phyloP scores from a whole-genome alignment of 2,329 filamentous ascomycete species.

The Thyridium curvatum region DNA sequence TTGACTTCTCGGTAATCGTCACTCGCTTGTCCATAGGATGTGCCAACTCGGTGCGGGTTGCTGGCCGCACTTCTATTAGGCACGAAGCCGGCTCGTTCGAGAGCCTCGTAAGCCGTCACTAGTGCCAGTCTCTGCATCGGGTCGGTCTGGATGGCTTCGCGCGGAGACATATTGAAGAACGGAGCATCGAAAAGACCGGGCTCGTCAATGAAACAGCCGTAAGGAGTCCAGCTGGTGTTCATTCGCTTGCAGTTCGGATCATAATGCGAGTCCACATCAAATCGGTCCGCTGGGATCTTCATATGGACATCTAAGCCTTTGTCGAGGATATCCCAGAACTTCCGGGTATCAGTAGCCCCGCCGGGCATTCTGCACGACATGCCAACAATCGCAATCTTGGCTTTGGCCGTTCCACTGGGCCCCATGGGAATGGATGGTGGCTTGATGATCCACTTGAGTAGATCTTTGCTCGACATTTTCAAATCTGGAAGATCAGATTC shows the following conservation, averaged over 20 bases:
- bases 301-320: constrained; percentile 61
- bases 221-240: constrained; percentile 61
- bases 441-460: background rate
- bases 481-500: background rate
- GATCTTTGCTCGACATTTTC: background rate
- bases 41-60: constrained; percentile 52
- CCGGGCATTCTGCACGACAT: constrained; percentile 59
- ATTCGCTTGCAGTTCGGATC: constrained; percentile 61
- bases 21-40: constrained; percentile 70
- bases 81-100: constrained; percentile 70
- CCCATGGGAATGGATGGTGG: no score
- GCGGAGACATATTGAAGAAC: constrained; percentile 81
- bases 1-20: constrained; percentile 77
- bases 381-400: constrained; percentile 56
- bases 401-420: background rate
- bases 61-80: constrained; percentile 62
- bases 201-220: constrained; percentile 64
- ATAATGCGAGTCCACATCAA: constrained; percentile 60
- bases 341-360: constrained; percentile 47
- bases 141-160: constrained; percentile 66
- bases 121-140: constrained; percentile 70
- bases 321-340: constrained; percentile 62
- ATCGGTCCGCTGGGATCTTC: constrained; percentile 58
- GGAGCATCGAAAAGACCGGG: constrained; percentile 68
- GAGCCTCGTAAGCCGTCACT: constrained; percentile 70